Percentiles rank a stretch among this genome's conserved stretches.
These are phyloP conservation scores for Macroventuria anomochaeta DNA, from an alignment of 2,329 filamentous ascomycete genomes.

Conservation along the genomic window DNA sequence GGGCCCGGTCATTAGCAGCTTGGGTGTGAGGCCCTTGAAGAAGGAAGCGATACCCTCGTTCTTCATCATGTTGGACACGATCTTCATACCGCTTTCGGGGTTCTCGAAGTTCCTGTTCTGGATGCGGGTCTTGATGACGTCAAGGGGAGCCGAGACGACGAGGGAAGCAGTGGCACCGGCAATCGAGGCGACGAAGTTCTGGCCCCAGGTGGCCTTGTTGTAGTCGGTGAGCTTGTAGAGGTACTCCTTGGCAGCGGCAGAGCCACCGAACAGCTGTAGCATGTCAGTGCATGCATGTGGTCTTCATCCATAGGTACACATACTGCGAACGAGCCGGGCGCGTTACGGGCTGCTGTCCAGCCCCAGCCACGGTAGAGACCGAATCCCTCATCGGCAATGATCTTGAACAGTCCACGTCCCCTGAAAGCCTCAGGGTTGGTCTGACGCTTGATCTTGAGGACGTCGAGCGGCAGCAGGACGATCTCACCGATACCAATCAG, in stretches of 20 bases:
- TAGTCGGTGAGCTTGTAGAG: constrained; percentile 89
- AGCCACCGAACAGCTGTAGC: constrained; percentile 87
- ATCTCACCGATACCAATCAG: constrained; percentile 98
- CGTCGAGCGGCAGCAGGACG: constrained; percentile 89
- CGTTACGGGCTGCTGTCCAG: constrained; percentile 97
- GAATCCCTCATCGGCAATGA: constrained; percentile 92
- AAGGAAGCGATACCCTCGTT: constrained; percentile 86
- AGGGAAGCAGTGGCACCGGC: constrained; percentile 94
- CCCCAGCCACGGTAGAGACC: constrained; percentile 95
- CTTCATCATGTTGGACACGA: constrained; percentile 90
- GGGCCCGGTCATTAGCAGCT: constrained; percentile 98
- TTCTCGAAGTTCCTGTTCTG: constrained; percentile 99
- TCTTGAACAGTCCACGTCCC: constrained; percentile 86
- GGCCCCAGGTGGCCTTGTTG: constrained; percentile 90
- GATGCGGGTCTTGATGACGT: constrained; percentile 97
- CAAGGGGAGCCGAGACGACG: constrained; percentile 95
- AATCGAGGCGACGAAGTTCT: constrained; percentile 98
- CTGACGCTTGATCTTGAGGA: constrained; percentile 99
- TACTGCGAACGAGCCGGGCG: constrained; percentile 95
- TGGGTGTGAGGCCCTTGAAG: constrained; percentile 97
- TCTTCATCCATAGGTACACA: constrained; percentile 46
- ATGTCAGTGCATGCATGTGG: constrained; percentile 22
- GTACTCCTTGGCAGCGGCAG: constrained; percentile 97
- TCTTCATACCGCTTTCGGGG: constrained; percentile 91
- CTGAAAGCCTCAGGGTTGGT: constrained; percentile 98